Base-by-base conservation (phyloP, 805 yeast genomes). In the Wickerhamomyces ciferrii region DNA sequence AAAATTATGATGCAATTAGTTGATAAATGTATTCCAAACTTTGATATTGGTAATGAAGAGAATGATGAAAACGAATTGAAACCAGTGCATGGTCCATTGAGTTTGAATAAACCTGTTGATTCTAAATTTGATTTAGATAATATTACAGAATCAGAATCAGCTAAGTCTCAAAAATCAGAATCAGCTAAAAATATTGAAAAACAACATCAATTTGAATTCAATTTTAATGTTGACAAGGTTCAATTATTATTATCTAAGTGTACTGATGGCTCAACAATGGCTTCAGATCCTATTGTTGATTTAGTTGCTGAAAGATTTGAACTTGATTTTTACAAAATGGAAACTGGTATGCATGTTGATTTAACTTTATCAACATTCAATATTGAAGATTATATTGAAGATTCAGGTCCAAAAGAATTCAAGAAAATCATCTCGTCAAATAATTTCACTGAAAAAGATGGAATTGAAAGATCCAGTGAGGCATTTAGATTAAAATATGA, bases 1-100 rank as follows among this genome's bases (percentile, higher is more conserved):
- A 87, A 89, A 62, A 80, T 89, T 1, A 70, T 94, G 57, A 83
- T 94, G 92, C 80, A 82, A 47, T 68, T 92, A 39, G 68, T 92
- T 31, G 85, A 84, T 43, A 76, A 71, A 10, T 78, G 84, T 19
- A 72, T 89, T 11, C 97, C 97, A 2, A 57, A 59, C 25, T 52
- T 61, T 35, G 49, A 47, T 14, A 31, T 52, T 13, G 54, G 35
- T 7, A 71, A 69, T 11, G 57, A 52, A 2, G 73, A 68, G 19
- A 67, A 58, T 5, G 61, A 62, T 2, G 57, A 53, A 32, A 62
- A 71, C 53, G 73, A 67, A 32, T 68, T 54, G 34, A 25, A 41
- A 20, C 58, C 65, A 11, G 17, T 15, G n/a, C n/a, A n/a, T n/a
- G 18, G 35, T 10, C 35, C 35, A n/a, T 48, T 50, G 19, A 47